Evolutionary conservation across 202 grass and related monocot species (phyloP).

Genomic region (Schoenoplectus triqueter): DNA sequence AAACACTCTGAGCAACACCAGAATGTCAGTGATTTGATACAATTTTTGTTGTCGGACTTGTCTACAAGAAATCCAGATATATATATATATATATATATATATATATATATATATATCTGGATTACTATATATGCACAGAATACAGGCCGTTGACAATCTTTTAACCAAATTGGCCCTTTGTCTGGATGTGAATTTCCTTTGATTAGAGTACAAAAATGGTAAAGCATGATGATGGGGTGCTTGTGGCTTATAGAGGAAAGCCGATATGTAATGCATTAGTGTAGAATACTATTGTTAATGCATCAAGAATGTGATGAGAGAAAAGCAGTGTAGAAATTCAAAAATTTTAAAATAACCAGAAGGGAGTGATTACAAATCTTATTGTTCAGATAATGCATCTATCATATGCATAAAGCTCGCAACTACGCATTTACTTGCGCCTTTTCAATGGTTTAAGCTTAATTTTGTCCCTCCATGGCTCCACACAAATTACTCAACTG

Average conservation of each 20-base stretch:
- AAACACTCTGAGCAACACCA: too few relatives aligned
- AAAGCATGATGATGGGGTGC: not conserved
- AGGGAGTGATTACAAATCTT: not conserved
- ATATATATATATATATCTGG: not conserved
- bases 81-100: too few relatives aligned
- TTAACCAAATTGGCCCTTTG: too few relatives aligned
- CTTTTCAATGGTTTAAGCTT: not conserved
- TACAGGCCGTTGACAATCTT: not conserved
- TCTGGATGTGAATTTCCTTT: not conserved
- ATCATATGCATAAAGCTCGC: not conserved
- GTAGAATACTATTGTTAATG: conserved; percentile 3
- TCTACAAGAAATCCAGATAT: too few relatives aligned
- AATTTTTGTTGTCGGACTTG: too few relatives aligned
- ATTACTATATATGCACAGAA: not conserved
- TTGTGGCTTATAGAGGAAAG: not conserved
- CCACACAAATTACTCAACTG: not conserved
- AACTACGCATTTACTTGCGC: not conserved
- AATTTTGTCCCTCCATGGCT: not conserved
- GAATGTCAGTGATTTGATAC: too few relatives aligned
- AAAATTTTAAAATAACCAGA: not conserved
- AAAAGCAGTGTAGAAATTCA: not conserved
- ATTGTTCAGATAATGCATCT: not conserved
- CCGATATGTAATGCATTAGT: conserved; percentile 9
- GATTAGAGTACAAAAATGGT: not conserved
- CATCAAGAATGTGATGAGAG: not conserved